Evolutionary conservation across 1,139 yeast genomes (phyloP).

Genomic region (Blastobotrys raffinosifermentans): DNA sequence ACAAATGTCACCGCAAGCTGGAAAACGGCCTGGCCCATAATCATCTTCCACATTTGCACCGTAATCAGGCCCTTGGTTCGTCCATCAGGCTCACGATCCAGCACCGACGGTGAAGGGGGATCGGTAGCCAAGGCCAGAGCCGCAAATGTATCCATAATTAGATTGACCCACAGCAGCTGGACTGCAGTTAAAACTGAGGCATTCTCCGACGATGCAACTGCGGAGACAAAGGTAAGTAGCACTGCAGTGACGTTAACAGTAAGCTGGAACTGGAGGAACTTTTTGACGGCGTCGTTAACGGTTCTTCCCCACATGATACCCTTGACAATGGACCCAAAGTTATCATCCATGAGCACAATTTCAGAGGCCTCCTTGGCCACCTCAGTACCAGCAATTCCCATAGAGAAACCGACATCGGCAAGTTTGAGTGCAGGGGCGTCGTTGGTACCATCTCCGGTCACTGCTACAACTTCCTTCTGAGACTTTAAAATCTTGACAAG

Average conservation of each 20-base stretch:
- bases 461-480: constrained; percentile 92
- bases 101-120: constrained; percentile 78
- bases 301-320: constrained; percentile 99
- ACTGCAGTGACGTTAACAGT: constrained; percentile 97
- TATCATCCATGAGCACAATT: constrained; percentile 73
- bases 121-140: constrained; percentile 98
- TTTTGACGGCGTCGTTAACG: constrained; percentile 88
- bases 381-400: constrained; percentile 78
- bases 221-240: constrained; percentile 83
- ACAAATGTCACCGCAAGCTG: constrained; percentile 76
- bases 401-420: constrained; percentile 84
- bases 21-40: constrained; percentile 72
- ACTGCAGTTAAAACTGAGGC: constrained; percentile 92
- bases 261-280: constrained; percentile 91
- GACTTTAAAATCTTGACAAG: constrained; percentile 77
- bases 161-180: constrained; percentile 92
- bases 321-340: constrained; percentile 88
- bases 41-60: constrained; percentile 98
- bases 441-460: constrained; percentile 95
- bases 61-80: constrained; percentile 75
- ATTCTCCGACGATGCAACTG: constrained; percentile 76
- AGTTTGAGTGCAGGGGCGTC: constrained; percentile 77
- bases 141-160: constrained; percentile 97
- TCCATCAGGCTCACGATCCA: constrained; percentile 81
- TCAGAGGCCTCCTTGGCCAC: constrained; percentile 80